These are phyloP conservation scores for Amaranthus palmeri DNA, from an alignment of 148 eudicot genomes.

Conservation along the genomic window DNA sequence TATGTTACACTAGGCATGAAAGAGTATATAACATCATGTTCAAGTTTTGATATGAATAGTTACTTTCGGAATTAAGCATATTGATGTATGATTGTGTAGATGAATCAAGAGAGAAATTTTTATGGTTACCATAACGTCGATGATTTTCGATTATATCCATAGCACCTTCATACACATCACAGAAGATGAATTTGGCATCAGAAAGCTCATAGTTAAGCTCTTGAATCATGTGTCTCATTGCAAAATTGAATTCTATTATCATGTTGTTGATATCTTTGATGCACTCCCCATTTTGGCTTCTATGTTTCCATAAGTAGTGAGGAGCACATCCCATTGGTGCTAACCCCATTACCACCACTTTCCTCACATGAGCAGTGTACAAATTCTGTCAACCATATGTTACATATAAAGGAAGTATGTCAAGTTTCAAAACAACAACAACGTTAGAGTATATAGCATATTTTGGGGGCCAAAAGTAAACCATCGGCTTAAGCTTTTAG, in stretches of 20 bases:
- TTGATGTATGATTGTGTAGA: neutral
- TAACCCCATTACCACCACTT: constrained; percentile 77
- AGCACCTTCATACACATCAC: constrained; percentile 69
- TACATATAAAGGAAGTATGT: neutral
- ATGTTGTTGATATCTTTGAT: constrained; percentile 68
- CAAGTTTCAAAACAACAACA: neutral
- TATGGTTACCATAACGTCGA: constrained; percentile 47
- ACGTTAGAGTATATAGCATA: too few species aligned
- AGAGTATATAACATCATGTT: too few species aligned
- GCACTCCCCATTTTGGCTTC: constrained; percentile 67
- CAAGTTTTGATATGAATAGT: too few species aligned
- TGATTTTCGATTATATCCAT: constrained; percentile 68
- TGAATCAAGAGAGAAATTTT: neutral
- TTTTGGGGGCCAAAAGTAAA: too few species aligned
- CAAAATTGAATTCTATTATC: constrained; percentile 80
- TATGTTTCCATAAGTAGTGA: constrained; percentile 64
- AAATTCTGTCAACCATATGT: constrained; percentile 44
- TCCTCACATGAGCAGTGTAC: constrained; percentile 55
- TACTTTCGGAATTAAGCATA: neutral
- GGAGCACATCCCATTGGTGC: constrained; percentile 97
- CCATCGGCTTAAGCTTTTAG: too few species aligned
- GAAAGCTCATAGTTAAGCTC: constrained; percentile 55
- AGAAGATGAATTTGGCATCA: constrained; percentile 57
- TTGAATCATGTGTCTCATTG: constrained; percentile 55
- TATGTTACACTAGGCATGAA: too few species aligned